These are phyloP conservation scores for Colletotrichum sp. DNA, from an alignment of 2,329 filamentous ascomycete genomes.

Conservation along the genomic window DNA sequence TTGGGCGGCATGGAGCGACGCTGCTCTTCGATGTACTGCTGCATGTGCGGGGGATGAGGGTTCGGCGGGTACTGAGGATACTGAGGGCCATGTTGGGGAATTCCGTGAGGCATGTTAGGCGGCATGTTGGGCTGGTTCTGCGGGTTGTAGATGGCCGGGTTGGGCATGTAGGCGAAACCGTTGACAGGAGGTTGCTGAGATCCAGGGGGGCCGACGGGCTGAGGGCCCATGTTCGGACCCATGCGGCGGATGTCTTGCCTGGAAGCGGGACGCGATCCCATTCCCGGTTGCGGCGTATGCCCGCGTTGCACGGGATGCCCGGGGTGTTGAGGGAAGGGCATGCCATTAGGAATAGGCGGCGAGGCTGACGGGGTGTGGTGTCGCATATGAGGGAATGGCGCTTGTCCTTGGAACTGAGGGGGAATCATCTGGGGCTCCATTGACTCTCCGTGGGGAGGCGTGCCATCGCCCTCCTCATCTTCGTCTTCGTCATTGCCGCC, in stretches of 20 bases:
- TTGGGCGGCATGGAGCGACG: slow-evolving; percentile 72
- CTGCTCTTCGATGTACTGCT: slow-evolving; percentile 78
- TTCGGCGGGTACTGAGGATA: slow-evolving; percentile 38
- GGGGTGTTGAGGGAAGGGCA: slow-evolving; percentile 65
- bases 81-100: slow-evolving; percentile 40
- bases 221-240: slow-evolving; percentile 75
- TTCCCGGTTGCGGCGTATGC: slow-evolving; percentile 81
- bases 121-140: slow-evolving; percentile 52
- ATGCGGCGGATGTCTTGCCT: slow-evolving; percentile 79
- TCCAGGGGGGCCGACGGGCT: slow-evolving; percentile 64
- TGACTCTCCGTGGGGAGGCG: slow-evolving; percentile 72
- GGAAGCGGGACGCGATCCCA: slow-evolving; percentile 78
- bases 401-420: slow-evolving; percentile 72
- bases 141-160: slow-evolving; percentile 84
- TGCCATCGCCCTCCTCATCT: slow-evolving; percentile 76
- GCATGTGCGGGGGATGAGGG: slow-evolving; percentile 51
- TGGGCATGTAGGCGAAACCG: slow-evolving; percentile 84
- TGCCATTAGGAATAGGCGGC: slow-evolving; percentile 82
- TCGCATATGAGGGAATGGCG: slow-evolving; percentile 80
- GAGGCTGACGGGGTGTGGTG: slow-evolving; percentile 86
- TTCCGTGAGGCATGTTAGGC: slow-evolving; percentile 40
- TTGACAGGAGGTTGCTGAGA: slow-evolving; percentile 61
- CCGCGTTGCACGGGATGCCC: slow-evolving; percentile 61
- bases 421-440: slow-evolving; percentile 68
- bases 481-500: slow-evolving; percentile 88